Base-by-base conservation (phyloP, 148 eudicot genomes). In the Vaccinium darrowii region DNA sequence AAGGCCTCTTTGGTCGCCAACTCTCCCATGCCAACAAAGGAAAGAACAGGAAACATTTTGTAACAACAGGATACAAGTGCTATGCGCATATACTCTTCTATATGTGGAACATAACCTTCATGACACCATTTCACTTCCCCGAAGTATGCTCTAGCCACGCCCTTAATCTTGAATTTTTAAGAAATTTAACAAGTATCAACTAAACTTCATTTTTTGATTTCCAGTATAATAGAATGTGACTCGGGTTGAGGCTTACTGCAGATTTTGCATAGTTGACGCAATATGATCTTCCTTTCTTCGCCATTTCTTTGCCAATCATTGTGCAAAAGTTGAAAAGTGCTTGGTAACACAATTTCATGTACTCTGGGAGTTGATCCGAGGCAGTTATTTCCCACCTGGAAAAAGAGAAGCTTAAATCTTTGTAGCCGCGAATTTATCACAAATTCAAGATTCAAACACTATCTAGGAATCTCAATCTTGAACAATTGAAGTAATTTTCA, bases 301-400 rank as follows among this genome's bases (percentile, higher is more conserved):
- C 76, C 82, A 91, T 56, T 2, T 89, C 88, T 76, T 83, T 84
- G 14, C 90, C 91, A 15, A 88, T 85, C 76, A 89, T 89, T 9
- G 78, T 78, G 60, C 60, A 90, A 57, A 91, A 49, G 50, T 90
- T 90, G 10, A 90, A 81, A 2, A 85, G 50, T 0, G 84, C 83
- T 65, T 62, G 73, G 25, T 86, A 92, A 51, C 77, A 23, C 76
- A 84, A 39, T 71, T 84, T 90, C 83, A 90, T 87, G 62, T 89
- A 87, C 1, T 85, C 87, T 0, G 93, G 92, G 18, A 91, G 90
- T 82, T 88, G 83, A 50, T 90, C 83, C 21, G 56, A 27, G 74
- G 43, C 56, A 36, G 33, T 58, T 2, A 76, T 79, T 63, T 87
- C 86, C 93, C 93, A 93, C 85, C 94, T 91, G 83, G 67, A 81